A percentile compares a stretch with the other conserved stretches of the same genome.
Conservation (phyloP, 192 early-diverging fungal species). For the Backusella tarrabulga region DNA sequence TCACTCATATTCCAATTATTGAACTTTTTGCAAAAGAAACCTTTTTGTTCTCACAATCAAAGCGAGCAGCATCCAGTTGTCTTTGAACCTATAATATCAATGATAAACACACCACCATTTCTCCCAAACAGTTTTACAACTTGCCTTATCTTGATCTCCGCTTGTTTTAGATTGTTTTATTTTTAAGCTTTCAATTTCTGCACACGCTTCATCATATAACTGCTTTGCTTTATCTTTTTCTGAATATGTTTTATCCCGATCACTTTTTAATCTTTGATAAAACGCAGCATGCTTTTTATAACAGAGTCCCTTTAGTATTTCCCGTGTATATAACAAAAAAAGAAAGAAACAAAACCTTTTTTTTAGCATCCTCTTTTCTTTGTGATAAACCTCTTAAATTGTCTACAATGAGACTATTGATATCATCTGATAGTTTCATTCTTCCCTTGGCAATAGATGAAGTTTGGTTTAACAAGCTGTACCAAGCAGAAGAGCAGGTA, state of each 20-base stretch:
- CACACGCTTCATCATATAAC: slow-evolving; percentile 66
- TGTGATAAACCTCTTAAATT: slow-evolving; percentile 48
- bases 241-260: slow-evolving; percentile 57
- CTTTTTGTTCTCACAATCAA: slow-evolving; percentile 70
- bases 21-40: slow-evolving; percentile 15
- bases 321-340: not conserved
- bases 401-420: slow-evolving; percentile 52
- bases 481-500: slow-evolving; percentile 60
- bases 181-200: slow-evolving; percentile 58
- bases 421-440: slow-evolving; percentile 46
- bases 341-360: slow-evolving; percentile 52
- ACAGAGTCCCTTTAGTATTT: not conserved
- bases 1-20: too few species aligned
- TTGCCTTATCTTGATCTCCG: slow-evolving; percentile 55
- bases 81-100: slow-evolving; percentile 25
- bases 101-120: not conserved
- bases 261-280: slow-evolving; percentile 52
- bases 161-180: slow-evolving; percentile 51
- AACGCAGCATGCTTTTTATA: slow-evolving; percentile 60
- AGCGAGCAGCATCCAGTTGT: slow-evolving; percentile 53
- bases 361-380: slow-evolving; percentile 67
- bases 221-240: slow-evolving; percentile 64
- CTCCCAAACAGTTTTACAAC: not conserved
- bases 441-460: slow-evolving; percentile 51
- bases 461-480: slow-evolving; percentile 53